Conservation (phyloP, 2,329 filamentous ascomycete species). For the Cytospora schulzeri region DNA sequence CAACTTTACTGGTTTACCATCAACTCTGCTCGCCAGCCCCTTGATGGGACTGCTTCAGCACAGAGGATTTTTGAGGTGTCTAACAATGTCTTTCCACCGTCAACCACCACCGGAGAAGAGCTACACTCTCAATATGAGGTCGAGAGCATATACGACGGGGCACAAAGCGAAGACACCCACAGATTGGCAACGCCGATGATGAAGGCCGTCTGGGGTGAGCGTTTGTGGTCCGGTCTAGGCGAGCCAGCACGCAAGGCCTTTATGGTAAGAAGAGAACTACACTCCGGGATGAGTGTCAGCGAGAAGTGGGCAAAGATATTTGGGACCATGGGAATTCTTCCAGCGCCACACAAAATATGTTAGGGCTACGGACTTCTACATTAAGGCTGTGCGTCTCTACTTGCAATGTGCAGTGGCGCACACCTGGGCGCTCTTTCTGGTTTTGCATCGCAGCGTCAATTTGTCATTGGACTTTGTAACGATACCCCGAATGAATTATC, state of each 20-base stretch:
- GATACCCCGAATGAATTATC: too few species aligned
- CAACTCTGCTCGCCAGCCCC: slow-evolving; percentile 1
- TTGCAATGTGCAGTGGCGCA: too few species aligned
- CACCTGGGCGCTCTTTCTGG: too few species aligned
- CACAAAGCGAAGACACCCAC: not conserved
- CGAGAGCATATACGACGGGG: not conserved
- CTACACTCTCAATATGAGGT: not conserved
- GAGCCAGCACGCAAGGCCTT: slow-evolving; percentile 7
- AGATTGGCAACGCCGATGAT: not conserved
- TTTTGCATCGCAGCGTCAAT: too few species aligned
- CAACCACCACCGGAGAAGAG: not conserved
- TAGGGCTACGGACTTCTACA: not conserved
- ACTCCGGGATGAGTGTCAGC: slow-evolving; percentile 29
- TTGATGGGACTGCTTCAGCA: slow-evolving; percentile 8
- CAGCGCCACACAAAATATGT: not conserved
- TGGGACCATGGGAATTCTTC: slow-evolving; percentile 24
- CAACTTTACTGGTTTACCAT: slow-evolving; percentile 34
- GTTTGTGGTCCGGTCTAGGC: not conserved
- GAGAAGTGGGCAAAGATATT: slow-evolving; percentile 33
- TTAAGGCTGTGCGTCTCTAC: too few species aligned
- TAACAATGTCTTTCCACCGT: slow-evolving; percentile 6
- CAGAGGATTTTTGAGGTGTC: slow-evolving; percentile 19
- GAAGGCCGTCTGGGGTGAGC: not conserved
- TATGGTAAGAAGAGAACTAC: slow-evolving; percentile 28
- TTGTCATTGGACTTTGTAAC: too few species aligned